phyloP scores from a whole-genome alignment of 768 basidiomycete genomes.

The Boletus speciosus region DNA sequence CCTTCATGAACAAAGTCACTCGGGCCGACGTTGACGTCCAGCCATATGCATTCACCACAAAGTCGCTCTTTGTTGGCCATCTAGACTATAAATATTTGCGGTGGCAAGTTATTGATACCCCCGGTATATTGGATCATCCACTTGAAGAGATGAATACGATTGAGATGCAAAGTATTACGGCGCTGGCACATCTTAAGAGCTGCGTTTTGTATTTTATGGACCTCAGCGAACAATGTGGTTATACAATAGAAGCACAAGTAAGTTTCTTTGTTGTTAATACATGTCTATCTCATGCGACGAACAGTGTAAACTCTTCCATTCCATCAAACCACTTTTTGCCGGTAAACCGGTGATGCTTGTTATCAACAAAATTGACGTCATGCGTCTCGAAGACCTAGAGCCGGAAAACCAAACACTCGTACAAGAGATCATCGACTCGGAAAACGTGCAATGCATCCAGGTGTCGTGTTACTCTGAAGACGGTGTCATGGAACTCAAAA shows the following conservation, averaged over 20 bases:
- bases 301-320: constrained; percentile 97
- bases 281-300: neutral
- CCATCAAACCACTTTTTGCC: constrained; percentile 95
- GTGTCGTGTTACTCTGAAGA: constrained; percentile 96
- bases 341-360: constrained; percentile 93
- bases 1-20: constrained; percentile 99
- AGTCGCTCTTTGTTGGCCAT: constrained; percentile 97
- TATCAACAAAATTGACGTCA: constrained; percentile 97
- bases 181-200: constrained; percentile 91
- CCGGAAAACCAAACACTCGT: constrained; percentile 75
- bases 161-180: constrained; percentile 99
- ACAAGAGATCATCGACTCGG: constrained; percentile 77
- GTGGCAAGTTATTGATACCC: constrained; percentile 99
- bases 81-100: constrained; percentile 98
- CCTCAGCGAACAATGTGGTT: constrained; percentile 96
- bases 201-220: constrained; percentile 99
- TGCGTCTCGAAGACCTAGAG: constrained; percentile 78
- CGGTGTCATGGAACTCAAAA: constrained; percentile 96
- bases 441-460: constrained; percentile 72
- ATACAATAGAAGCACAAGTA: constrained; percentile 94
- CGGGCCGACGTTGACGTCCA: constrained; percentile 99
- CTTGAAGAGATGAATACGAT: constrained; percentile 99
- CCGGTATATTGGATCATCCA: constrained; percentile 96
- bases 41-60: constrained; percentile 99
- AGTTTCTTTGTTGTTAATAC: constrained; percentile 19